Percentiles rank a stretch among this genome's conserved stretches.
Conservation (phyloP, 768 basidiomycete species). For the Lactifluus volemus region DNA sequence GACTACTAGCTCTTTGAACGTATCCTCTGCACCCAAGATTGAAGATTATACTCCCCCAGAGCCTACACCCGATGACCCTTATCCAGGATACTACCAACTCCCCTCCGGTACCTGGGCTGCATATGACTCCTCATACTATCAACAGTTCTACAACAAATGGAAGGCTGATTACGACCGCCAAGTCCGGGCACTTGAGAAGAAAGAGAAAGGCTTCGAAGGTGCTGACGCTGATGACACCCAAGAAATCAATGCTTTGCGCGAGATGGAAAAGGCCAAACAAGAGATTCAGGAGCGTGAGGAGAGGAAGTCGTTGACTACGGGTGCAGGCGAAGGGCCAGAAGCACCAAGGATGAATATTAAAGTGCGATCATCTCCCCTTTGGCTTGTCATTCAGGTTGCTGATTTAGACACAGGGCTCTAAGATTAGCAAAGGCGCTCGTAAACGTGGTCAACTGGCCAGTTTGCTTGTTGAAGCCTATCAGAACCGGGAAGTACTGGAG, state of each 20-base stretch:
- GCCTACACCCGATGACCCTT: constrained; percentile 64
- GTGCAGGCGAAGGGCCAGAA: constrained; percentile 41
- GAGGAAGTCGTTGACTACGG: constrained; percentile 63
- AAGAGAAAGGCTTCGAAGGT: constrained; percentile 61
- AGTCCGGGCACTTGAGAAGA: constrained; percentile 64
- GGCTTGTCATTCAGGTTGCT: not conserved
- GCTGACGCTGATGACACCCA: constrained; percentile 48
- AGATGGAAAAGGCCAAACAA: constrained; percentile 69
- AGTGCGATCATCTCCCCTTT: constrained; percentile 34
- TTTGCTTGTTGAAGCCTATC: constrained; percentile 71
- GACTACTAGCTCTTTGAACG: constrained; percentile 18
- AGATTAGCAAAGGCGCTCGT: constrained; percentile 58
- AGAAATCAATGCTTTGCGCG: constrained; percentile 54
- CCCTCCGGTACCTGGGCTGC: constrained; percentile 76
- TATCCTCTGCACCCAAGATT: constrained; percentile 62
- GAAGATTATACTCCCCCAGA: constrained; percentile 64
- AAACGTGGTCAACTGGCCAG: constrained; percentile 75
- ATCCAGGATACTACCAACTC: constrained; percentile 81
- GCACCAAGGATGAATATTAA: constrained; percentile 80
- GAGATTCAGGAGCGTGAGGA: constrained; percentile 73
- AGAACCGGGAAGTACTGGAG: constrained; percentile 75
- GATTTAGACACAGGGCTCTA: constrained; percentile 45
- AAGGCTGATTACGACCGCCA: constrained; percentile 61
- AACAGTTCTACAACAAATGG: constrained; percentile 63
- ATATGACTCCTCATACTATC: constrained; percentile 63